Evolutionary conservation across 2,329 filamentous ascomycete genomes (phyloP), one percentile per base, ranked within the genome.

Genomic region (Neofusicoccum laricinum): DNA sequence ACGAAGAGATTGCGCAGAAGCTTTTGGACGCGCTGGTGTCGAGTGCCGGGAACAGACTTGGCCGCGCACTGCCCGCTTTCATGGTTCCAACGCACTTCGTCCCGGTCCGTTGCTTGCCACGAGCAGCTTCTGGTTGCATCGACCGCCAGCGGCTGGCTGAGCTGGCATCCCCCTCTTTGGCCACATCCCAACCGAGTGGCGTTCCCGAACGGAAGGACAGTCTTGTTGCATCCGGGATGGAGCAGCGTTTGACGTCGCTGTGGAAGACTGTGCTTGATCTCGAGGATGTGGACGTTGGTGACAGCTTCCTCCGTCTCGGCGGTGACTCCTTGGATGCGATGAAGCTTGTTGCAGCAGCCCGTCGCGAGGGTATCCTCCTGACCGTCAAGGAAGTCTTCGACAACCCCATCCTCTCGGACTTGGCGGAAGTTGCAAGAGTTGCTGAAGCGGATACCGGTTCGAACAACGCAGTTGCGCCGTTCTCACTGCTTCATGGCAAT

Each of bases 341-440:
- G 78, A 74, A 73, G 43, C 72, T 88, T 0, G 86, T 87, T 1
- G 79, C 83, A 12, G 82, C 83, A 62, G 80, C 84, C 2, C 77
- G 85, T 17, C 75, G 78, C 2, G 79, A 81, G 34, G 81, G 80
- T 0, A 71, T 85, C 58, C 75, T 77, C 11, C 68, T 88, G 21
- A 84, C 80, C 0, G 86, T 88, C 1, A 81, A 82, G 2, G 80
- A 85, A 25, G 82, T 87, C 63, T 87, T 88, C 75, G 75, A 73
- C 14, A 72, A 80, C 55, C 78, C 80, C 34, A 77, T 72, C 4
- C 71, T 82, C 4, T 71, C 79, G 1, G 77, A 73, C 0, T 84
- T 85, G 82, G 81, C 82, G 61, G 71, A 45, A 45, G 74, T 67
- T 70, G 71, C 67, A 64, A 77, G 66, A 15, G 34, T 19, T 1